Base-by-base conservation (phyloP, 352 stramenopile species). In the Globisporangium carolinianum region DNA sequence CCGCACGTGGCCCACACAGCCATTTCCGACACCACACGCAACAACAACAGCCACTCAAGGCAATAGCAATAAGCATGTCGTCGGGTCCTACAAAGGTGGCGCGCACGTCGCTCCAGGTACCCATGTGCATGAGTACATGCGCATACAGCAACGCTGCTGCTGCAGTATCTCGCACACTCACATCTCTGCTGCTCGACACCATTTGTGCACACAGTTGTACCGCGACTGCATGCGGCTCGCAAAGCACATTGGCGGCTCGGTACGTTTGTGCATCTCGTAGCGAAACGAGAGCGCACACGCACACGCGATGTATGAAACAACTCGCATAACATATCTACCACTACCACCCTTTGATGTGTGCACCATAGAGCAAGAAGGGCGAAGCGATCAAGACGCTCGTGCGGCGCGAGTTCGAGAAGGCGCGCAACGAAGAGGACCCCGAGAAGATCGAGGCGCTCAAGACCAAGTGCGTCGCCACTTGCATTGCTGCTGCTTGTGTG, bases 241-340 rank as follows among this genome's bases (percentile, higher is more conserved):
- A 45, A 92, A 94, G 69, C 84, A 94, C 70, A 94, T 94, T 46
- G 84, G 84, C 36, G 84, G 84, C 68, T 89, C 72, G 54, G 84
- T 94, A 69, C 54, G 75, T 47, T 32, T 32, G 24, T 32, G 24
- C 24, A 32, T 32, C 2, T 32, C 24, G 24, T 2, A 32, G 3
- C 24, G 24, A 32, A 32, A 32, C 24, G 24, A 32, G 24, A 32
- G 24, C 24, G 24, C 24, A 32, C 1, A 32, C 24, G 24, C 24
- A 32, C 24, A 3, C 24, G 24, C 24, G 24, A 32, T 1, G 24
- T 32, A 32, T 32, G 24, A 32, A 32, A 32, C 24, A 32, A 32
- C 24, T 32, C 24, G 24, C 24, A 32, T 32, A 32, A 32, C 11
- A n/a, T 14, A 37, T 58, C 47, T 6, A 37, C 53, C 58, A 11